Base-by-base conservation (phyloP, 371 early-diverging fungal species). In the Lichtheimia ornata region DNA sequence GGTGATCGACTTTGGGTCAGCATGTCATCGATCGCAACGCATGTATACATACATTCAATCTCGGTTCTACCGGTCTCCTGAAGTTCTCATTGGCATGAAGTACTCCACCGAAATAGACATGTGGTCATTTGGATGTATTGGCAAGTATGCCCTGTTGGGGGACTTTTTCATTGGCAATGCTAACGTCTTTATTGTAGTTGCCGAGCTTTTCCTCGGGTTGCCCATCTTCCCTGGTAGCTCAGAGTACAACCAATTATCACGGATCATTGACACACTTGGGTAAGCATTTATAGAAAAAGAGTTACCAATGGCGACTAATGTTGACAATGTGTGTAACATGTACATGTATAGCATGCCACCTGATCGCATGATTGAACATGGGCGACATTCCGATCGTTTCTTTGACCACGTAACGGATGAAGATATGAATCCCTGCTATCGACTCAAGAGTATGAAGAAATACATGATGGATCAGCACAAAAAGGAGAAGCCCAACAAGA, bases 101-200 rank as follows among this genome's bases (percentile, higher is more conserved):
- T 94, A 98, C 78, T 90, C 97, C 3, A 89, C 95, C 27, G 83
- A 94, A 13, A 96, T 97, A 43, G 99, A 99, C 71, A 97, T 99
- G 88, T 99, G 99, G 99, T 95, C 98, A 4, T 77, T 98, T 9
- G 99, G 99, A 0, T 99, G 99, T 73, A 96, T 99, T 25, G 57
- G 57, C 43, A 45, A 56, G 28, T 7, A 45, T n/a, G 4, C 11
- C 3, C 13, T 24, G 4, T 45, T 14, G 22, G 4, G 14, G 47
- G 5, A 6, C 2, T 47, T 17, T 47, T 47, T 22, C 11, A 22
- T 47, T 47, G 17, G 11, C 5, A 7, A 47, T n/a, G 17, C 47
- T 18, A 47, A 35, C 11, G 9, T 35, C 35, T 35, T 35, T 54
- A 12, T 18, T 30, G 11, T 41, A 59, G 95, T 96, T 12, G 97